Evolutionary conservation across 129 eudicot species (phyloP).

Genomic region (Ambrosia trifida): DNA sequence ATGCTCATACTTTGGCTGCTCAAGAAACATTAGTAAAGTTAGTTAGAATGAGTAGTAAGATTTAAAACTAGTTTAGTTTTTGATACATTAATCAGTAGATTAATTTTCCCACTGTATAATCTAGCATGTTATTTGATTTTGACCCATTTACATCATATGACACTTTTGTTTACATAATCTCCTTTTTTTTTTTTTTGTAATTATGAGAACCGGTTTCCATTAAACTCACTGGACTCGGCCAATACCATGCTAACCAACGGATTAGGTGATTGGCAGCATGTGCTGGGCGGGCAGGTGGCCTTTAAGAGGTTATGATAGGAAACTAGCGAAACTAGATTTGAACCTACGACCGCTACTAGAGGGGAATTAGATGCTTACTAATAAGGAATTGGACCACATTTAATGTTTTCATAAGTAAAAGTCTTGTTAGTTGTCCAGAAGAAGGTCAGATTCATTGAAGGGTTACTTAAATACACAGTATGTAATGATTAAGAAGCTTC

Average conservation of each 20-base stretch:
- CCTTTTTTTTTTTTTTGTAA: too few species aligned
- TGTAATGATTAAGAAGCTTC: background rate
- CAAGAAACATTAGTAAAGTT: constrained; percentile 90
- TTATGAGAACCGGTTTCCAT: too few species aligned
- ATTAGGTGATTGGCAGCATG: too few species aligned
- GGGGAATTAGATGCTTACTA: background rate
- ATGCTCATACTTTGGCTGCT: constrained; percentile 87
- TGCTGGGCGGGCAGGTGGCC: too few species aligned
- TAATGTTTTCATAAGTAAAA: constrained; percentile 22
- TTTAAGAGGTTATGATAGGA: too few species aligned
- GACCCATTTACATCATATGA: constrained; percentile 19
- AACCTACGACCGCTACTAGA: too few species aligned
- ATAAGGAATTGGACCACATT: constrained; percentile 23
- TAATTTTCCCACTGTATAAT: constrained; percentile 43
- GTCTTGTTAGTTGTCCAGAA: constrained; percentile 2
- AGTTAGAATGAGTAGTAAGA: constrained; percentile 90
- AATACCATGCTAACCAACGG: too few species aligned
- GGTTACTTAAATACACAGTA: background rate
- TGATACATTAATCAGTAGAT: constrained; percentile 28
- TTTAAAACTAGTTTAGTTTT: constrained; percentile 35
- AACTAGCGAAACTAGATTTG: too few species aligned
- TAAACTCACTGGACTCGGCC: too few species aligned
- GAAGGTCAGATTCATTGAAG: background rate
- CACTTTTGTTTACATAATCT: too few species aligned
- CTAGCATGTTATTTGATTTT: constrained; percentile 32